Conservation (phyloP, 2,329 filamentous ascomycete species). For the Rhytidhysteron rufulum region DNA sequence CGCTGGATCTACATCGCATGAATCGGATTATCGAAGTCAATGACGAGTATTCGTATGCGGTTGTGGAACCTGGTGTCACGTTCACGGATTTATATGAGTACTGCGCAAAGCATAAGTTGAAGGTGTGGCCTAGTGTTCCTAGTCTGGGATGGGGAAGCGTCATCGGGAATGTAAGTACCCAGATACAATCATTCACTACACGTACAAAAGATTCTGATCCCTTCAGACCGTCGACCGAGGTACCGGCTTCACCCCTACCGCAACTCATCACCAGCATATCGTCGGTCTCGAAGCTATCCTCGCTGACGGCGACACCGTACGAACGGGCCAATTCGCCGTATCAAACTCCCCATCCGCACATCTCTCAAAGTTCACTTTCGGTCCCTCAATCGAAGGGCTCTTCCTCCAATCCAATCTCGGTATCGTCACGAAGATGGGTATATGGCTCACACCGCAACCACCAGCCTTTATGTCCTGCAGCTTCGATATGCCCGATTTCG, state of each 20-base stretch:
- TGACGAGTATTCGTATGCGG: conserved; percentile 42
- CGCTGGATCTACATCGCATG: conserved; percentile 38
- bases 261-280: conserved; percentile 35
- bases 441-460: conserved; percentile 31
- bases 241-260: conserved; percentile 38
- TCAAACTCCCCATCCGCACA: conserved; percentile 39
- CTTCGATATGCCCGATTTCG: conserved; percentile 45
- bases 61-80: conserved; percentile 38
- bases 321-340: conserved; percentile 39
- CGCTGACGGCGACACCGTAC: conserved; percentile 28
- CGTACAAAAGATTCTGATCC: background rate
- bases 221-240: conserved; percentile 38
- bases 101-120: conserved; percentile 24
- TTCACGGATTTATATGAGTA: conserved; percentile 30
- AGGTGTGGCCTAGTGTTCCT: conserved; percentile 30
- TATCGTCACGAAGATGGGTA: conserved; percentile 43
- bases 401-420: conserved; percentile 53
- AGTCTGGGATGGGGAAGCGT: conserved; percentile 34
- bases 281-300: conserved; percentile 36
- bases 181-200: background rate
- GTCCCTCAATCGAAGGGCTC: conserved; percentile 39
- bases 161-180: conserved; percentile 19
- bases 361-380: conserved; percentile 35
- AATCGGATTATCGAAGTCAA: conserved; percentile 44
- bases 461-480: conserved; percentile 47